phyloP scores from a whole-genome alignment of 2,329 filamentous ascomycete genomes.

The Didymella arachidicola region DNA sequence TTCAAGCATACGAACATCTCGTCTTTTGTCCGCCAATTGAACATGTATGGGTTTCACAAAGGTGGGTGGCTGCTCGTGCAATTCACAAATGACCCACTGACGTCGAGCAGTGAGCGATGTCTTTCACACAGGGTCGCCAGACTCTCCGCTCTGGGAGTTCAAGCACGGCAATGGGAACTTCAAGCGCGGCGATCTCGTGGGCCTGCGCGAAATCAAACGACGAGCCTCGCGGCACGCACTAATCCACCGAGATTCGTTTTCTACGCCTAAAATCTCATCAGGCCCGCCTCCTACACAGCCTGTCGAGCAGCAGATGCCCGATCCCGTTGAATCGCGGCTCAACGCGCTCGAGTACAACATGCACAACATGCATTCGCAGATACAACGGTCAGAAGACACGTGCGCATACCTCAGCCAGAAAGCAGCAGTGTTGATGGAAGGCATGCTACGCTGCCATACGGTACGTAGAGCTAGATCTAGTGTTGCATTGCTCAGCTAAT shows the following conservation, averaged over 20 bases:
- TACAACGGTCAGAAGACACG: conserved; percentile 84
- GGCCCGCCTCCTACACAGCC: conserved; percentile 84
- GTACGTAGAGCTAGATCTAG: conserved; percentile 53
- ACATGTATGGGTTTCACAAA: conserved; percentile 99
- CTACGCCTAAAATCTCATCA: conserved; percentile 71
- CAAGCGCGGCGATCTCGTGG: conserved; percentile 90
- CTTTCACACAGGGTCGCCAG: conserved; percentile 92
- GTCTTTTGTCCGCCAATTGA: conserved; percentile 95
- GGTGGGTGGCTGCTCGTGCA: conserved; percentile 61
- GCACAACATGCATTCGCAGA: conserved; percentile 78
- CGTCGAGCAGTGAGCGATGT: conserved; percentile 84
- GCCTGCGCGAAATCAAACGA: conserved; percentile 92
- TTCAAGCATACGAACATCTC: conserved; percentile 99
- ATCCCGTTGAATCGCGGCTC: conserved; percentile 78
- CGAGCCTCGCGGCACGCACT: conserved; percentile 91
- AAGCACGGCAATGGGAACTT: conserved; percentile 98
- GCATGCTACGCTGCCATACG: conserved; percentile 75
- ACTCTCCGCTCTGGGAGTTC: conserved; percentile 97
- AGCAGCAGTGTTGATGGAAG: conserved; percentile 83
- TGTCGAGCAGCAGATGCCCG: conserved; percentile 76
- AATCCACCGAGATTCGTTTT: conserved; percentile 90
- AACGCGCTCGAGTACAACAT: conserved; percentile 79
- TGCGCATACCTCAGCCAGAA: conserved; percentile 80
- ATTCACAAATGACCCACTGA: conserved; percentile 23
- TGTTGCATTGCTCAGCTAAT: conserved; percentile 33